Percentiles rank a stretch among this genome's conserved stretches.
phyloP scores from a whole-genome alignment of 2,329 filamentous ascomycete genomes.

The Neonectria faginata region DNA sequence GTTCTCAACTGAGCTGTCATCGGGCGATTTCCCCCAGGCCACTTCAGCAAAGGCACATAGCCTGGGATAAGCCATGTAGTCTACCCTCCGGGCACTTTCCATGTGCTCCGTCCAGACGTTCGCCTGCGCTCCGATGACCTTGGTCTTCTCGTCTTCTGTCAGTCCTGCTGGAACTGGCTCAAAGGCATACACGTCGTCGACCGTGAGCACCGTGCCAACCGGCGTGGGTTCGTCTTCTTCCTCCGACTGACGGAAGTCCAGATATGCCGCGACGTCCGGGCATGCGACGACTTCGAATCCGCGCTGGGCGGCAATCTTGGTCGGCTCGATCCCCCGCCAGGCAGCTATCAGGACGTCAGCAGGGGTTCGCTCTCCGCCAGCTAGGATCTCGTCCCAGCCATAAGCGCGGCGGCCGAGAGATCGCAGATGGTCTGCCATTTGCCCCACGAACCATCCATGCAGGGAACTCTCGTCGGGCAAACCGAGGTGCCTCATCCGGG shows the following conservation, averaged over 20 bases:
- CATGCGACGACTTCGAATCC: conserved; percentile 34
- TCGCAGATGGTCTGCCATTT: conserved; percentile 32
- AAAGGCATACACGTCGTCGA: conserved; percentile 29
- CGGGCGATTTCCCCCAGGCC: conserved; percentile 26
- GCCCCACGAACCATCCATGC: conserved; percentile 34
- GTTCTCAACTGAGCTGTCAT: conserved; percentile 9
- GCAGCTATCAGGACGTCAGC: conserved; percentile 28
- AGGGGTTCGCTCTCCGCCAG: conserved; percentile 23
- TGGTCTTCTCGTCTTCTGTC: conserved; percentile 15
- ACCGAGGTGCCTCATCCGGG: conserved; percentile 27
- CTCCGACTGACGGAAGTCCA: conserved; percentile 37
- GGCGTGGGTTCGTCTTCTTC: conserved; percentile 33
- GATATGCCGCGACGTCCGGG: conserved; percentile 30
- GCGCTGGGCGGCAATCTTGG: conserved; percentile 30
- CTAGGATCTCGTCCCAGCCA: conserved; percentile 35
- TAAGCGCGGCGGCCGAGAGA: conserved; percentile 30
- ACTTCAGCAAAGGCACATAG: conserved; percentile 33
- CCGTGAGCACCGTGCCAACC: conserved; percentile 25
- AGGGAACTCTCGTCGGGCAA: conserved; percentile 26
- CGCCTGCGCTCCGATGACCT: conserved; percentile 33
- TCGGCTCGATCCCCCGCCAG: conserved; percentile 32
- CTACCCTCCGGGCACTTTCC: conserved; percentile 32
- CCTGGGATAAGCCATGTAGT: conserved; percentile 29
- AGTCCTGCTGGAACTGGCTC: conserved; percentile 28
- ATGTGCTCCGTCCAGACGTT: conserved; percentile 38